Base-by-base conservation (phyloP, 2,329 filamentous ascomycete species). In the Triangularia setosa region DNA sequence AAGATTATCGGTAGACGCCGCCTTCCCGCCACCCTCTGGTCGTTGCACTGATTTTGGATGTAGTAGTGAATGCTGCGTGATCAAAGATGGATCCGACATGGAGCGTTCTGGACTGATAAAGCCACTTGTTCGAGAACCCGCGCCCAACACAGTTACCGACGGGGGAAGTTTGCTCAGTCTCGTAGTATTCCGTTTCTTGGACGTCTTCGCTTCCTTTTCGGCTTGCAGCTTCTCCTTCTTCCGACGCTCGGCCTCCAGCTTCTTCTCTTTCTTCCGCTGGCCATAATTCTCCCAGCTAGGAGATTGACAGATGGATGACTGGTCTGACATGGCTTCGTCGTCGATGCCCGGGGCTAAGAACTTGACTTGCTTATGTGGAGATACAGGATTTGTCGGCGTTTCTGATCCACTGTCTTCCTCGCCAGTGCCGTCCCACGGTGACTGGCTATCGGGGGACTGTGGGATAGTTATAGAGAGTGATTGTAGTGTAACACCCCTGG, bases 281-380 rank as follows among this genome's bases (percentile, higher is more conserved):
- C 79, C 79, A 68, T 84, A 84, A 23, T 83, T 81, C 67, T 87
- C 84, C 86, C 86, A 88, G 62, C 81, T 86, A 1, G 86, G 86
- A 1, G 86, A 88, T 62, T 86, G 83, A 66, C 86, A 88, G 61
- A 87, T 84, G 0, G 80, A 82, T 3, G 79, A 81, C 57, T 79
- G 74, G 58, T 80, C 80, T 2, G 79, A 80, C 66, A 74, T 72
- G n/a, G 70, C 64, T 25, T 74, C 72, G 35, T 69, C 61, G 11
- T 66, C 65, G 23, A n/a, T 35, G 61, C 73, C 65, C 6, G 75
- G 74, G 28, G 75, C 73, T 23, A 76, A 71, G 59, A 79, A 79
- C 23, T 78, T 77, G 35, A 80, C 79, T 18, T 76, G 76, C 70
- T 79, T 80, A 23, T 74, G 72, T 14, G 72, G 72, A 9, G 71